A percentile compares a stretch with the other conserved stretches of the same genome.
Evolutionary conservation across 2,329 filamentous ascomycete species (phyloP).

Genomic region (Claviceps quebecensis): DNA sequence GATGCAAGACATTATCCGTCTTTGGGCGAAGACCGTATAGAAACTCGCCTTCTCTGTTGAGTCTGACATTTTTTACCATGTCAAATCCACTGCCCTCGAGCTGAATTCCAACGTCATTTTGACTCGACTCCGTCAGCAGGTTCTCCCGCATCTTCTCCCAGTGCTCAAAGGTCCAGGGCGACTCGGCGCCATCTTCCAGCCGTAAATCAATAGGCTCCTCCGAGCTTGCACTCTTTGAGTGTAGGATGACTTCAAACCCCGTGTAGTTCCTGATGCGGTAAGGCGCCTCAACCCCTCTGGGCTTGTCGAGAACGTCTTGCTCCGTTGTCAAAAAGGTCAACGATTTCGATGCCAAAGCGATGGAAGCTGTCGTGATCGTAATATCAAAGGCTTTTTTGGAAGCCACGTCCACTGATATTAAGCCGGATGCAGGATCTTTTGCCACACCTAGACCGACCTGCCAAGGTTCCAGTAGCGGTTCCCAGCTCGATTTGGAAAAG

Average conservation of each 20-base stretch:
- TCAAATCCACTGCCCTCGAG: conserved; percentile 94
- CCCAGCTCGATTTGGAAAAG: conserved; percentile 97
- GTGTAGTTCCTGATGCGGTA: conserved; percentile 94
- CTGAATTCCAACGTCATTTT: conserved; percentile 65
- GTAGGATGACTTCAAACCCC: conserved; percentile 76
- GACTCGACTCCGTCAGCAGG: conserved; percentile 67
- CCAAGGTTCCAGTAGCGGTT: conserved; percentile 93
- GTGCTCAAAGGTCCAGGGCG: conserved; percentile 92
- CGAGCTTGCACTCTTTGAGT: conserved; percentile 55
- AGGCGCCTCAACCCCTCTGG: conserved; percentile 77
- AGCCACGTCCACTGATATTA: conserved; percentile 69
- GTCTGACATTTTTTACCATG: conserved; percentile 68
- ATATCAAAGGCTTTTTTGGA: conserved; percentile 87
- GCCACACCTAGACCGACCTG: conserved; percentile 82
- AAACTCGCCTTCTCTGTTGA: conserved; percentile 89
- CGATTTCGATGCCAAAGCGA: conserved; percentile 85
- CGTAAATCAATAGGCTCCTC: conserved; percentile 60
- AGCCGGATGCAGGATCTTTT: conserved; percentile 59
- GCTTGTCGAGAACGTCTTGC: conserved; percentile 76
- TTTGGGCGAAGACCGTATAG: conserved; percentile 81
- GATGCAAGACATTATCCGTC: conserved; percentile 72
- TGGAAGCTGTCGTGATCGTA: conserved; percentile 83
- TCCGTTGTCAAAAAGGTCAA: conserved; percentile 82
- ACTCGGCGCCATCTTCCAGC: conserved; percentile 77
- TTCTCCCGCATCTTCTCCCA: conserved; percentile 94